Evolutionary conservation across 1,284 basidiomycete species (phyloP).

Genomic region (Papiliotrema nemorosa): DNA sequence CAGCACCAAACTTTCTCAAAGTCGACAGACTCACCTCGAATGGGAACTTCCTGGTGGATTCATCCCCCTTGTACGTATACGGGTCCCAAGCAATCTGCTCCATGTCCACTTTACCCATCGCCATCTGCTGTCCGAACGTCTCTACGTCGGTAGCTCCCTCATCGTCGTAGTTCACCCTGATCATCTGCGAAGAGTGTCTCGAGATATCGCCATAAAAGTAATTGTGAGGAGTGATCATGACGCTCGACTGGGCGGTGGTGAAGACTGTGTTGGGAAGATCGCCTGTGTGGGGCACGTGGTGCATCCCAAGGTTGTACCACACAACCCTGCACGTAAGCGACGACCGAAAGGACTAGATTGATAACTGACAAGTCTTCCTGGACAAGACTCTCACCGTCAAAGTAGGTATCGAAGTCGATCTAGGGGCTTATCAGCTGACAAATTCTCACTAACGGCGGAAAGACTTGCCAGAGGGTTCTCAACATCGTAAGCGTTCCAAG

Average conservation of each 20-base stretch:
- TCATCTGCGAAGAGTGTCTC: conserved; percentile 24
- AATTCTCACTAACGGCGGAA: too few species aligned
- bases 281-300: conserved; percentile 26
- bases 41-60: neutral
- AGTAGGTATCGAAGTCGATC: conserved; percentile 36
- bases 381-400: conserved; percentile 40
- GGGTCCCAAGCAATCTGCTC: conserved; percentile 4
- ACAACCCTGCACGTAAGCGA: conserved; percentile 26
- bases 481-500: conserved; percentile 22
- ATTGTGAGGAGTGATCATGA: conserved; percentile 38
- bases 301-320: conserved; percentile 30
- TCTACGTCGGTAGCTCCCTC: conserved; percentile 19
- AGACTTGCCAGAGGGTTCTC: conserved; percentile 15
- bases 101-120: conserved; percentile 24
- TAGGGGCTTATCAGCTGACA: conserved; percentile 1
- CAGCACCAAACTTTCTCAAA: too few species aligned
- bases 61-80: neutral
- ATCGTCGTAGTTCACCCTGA: conserved; percentile 32
- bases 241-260: conserved; percentile 29
- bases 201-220: conserved; percentile 30
- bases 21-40: too few species aligned
- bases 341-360: neutral
- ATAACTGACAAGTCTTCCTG: conserved; percentile 36
- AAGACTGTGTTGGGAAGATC: conserved; percentile 33
- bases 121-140: conserved; percentile 22